Evolutionary conservation across 495 filamentous ascomycete genomes (phyloP), one percentile per base, ranked within the genome.

Genomic region (Cenococcum geophilum): DNA sequence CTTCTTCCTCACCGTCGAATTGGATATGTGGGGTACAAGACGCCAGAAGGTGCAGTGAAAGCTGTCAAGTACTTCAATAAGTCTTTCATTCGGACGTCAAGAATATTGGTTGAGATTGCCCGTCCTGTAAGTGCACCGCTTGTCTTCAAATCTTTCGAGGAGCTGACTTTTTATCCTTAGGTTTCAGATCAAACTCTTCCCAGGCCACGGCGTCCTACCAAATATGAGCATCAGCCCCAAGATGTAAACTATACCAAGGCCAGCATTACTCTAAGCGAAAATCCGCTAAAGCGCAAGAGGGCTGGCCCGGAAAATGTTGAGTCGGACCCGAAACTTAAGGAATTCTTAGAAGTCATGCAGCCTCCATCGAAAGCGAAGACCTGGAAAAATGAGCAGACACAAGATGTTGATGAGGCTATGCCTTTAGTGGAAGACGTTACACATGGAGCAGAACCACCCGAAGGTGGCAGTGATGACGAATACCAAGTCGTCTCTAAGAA

Each of bases 1-100:
- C 81, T 95, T 61, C 86, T 97, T 71, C 84, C 91, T 20, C 82
- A 88, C 67, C 83, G 93, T 68, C 82, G 91, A 58, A 96, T 98
- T 76, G 93, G 91, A 65, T 99, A 96, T 79, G 84, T 99, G 61
- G 93, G 93, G 61, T 97, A 92, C 79, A 92, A 89, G 75, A 89
- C 82, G 56, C 78, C 83, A 47, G 83, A 92, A 62, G 87, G 87
- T 66, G 93, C 93, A 52, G 75, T 79, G 48, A 80, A 83, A 66
- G 93, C 93, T 51, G 87, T 92, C 63, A 89, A 88, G 69, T 96
- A 95, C 76, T 95, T 96, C 82, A 91, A 99, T 76, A 88, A 83
- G 69, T 83, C 91, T 61, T 98, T 91, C 74, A 88, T 98, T 63
- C 89, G 91, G 61, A 95, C 95, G 91, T 95, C 91, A n/a, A 93